Base-by-base conservation (phyloP, 1,284 basidiomycete genomes). In the Grifola frondosa region DNA sequence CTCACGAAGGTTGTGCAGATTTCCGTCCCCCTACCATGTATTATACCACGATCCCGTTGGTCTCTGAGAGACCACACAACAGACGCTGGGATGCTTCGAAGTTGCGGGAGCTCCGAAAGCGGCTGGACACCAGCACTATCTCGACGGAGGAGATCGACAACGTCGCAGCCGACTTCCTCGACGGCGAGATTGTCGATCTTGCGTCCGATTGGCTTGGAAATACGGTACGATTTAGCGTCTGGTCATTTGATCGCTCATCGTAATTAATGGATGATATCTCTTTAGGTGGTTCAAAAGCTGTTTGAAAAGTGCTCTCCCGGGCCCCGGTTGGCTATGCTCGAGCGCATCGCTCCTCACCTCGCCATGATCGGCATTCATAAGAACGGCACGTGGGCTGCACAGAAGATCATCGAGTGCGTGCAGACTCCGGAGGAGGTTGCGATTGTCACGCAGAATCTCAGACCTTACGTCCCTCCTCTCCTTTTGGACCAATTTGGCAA, bases 191-290 rank as follows among this genome's bases (percentile, higher is more conserved):
- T 49, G 86, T 93, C n/a, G 88, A 96, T 62, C 79, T 98, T 48
- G 87, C 95, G n/a, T 92, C 91, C 30, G 95, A 99, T 66, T 99
- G 97, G 84, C 89, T 99, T 54, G 97, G 97, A 48, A 99, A 99
- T 63, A 99, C 96, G 40, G 89, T 95, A 62, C 63, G 80, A 5
- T 33, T 21, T n/a, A 10, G 23, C 29, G 13, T 23, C 4, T 30
- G 26, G 3, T 23, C 7, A 40, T 24, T 26, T 45, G 16, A 43
- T 37, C 21, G 23, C 37, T 44, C 11, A 46, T 35, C 23, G 26
- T 31, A 25, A 19, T 30, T 7, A 22, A 60, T 53, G 50, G 33
- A 46, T n/a, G n/a, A 36, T 46, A 25, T 33, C 47, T 29, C 30
- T 38, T 24, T 41, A 88, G 84, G 84, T 92, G 49, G 88, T 97